These are phyloP conservation scores for Naganishia sp. DNA, from an alignment of 1,284 basidiomycete species.

Conservation along the genomic window DNA sequence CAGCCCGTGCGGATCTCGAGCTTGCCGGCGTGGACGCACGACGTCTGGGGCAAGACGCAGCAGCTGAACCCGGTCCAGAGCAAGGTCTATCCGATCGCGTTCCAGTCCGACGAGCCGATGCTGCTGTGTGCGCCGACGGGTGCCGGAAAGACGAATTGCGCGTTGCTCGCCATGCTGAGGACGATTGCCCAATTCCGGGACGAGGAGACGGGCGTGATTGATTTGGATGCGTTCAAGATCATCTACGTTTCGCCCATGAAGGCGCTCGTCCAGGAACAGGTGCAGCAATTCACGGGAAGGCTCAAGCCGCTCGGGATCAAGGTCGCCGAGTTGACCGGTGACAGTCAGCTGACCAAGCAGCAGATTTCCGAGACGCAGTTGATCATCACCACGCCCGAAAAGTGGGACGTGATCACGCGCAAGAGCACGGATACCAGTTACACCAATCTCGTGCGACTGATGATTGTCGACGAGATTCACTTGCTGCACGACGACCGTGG, in stretches of 20 bases:
- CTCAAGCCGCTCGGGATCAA: slow-evolving; percentile 79
- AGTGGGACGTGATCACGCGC: slow-evolving; percentile 99
- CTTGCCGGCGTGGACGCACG: slow-evolving; percentile 83
- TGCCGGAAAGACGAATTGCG: slow-evolving; percentile 99
- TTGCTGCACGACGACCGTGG: slow-evolving; percentile 97
- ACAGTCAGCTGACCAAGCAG: slow-evolving; percentile 96
- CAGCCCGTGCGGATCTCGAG: slow-evolving; percentile 74
- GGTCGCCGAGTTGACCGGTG: slow-evolving; percentile 94
- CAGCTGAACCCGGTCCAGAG: slow-evolving; percentile 88
- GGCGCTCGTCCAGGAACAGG: slow-evolving; percentile 95
- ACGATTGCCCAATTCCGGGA: slow-evolving; percentile 83
- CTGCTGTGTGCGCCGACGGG: slow-evolving; percentile 97
- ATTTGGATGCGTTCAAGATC: slow-evolving; percentile 91
- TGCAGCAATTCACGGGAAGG: slow-evolving; percentile 85
- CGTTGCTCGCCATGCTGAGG: slow-evolving; percentile 88
- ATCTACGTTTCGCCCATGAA: slow-evolving; percentile 99
- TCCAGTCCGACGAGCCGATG: slow-evolving; percentile 91
- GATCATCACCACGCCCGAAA: slow-evolving; percentile 98
- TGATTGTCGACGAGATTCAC: slow-evolving; percentile 99
- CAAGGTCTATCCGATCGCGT: slow-evolving; percentile 88
- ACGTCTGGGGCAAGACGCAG: slow-evolving; percentile 66
- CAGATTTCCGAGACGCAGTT: slow-evolving; percentile 97
- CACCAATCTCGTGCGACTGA: slow-evolving; percentile 92
- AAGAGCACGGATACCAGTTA: slow-evolving; percentile 97
- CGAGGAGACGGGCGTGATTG: slow-evolving; percentile 78